Conservation (phyloP, 805 yeast genomes). For the Saturnispora hagleri region DNA sequence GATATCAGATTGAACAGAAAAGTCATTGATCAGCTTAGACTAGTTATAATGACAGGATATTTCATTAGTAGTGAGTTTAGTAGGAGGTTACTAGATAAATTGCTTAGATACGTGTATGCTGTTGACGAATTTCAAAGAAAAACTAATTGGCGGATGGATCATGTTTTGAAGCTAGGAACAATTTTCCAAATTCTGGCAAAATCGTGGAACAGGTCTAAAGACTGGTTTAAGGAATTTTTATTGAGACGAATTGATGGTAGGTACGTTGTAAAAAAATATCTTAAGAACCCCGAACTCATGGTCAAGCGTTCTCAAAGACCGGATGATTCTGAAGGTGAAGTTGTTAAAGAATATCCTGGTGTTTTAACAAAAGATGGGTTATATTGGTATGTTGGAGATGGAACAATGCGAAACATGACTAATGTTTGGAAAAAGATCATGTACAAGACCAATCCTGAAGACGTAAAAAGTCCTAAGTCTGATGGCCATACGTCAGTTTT, state of each 20-base stretch:
- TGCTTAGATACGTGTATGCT: constrained; percentile 8
- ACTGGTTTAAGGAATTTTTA: not conserved
- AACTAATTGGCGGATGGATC: constrained; percentile 1
- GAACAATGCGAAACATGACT: not conserved
- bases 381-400: constrained; percentile 2
- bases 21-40: not conserved
- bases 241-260: constrained; percentile 5
- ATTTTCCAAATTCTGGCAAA: not conserved
- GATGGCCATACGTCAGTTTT: not conserved
- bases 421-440: constrained; percentile 1
- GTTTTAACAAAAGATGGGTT: constrained; percentile 1
- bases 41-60: not conserved
- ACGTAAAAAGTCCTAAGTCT: not conserved
- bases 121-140: constrained; percentile 5
- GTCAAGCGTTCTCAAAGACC: constrained; percentile 1
- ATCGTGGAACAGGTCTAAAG: not conserved
- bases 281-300: not conserved
- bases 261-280: constrained; percentile 1
- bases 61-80: not conserved
- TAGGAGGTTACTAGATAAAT: not conserved
- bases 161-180: constrained; percentile 1
- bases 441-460: not conserved
- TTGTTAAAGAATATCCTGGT: not conserved
- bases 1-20: constrained; percentile 1
- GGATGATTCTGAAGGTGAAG: not conserved